Base-by-base conservation (phyloP, 2,329 filamentous ascomycete genomes). In the Sphaerulina vaccinii region DNA sequence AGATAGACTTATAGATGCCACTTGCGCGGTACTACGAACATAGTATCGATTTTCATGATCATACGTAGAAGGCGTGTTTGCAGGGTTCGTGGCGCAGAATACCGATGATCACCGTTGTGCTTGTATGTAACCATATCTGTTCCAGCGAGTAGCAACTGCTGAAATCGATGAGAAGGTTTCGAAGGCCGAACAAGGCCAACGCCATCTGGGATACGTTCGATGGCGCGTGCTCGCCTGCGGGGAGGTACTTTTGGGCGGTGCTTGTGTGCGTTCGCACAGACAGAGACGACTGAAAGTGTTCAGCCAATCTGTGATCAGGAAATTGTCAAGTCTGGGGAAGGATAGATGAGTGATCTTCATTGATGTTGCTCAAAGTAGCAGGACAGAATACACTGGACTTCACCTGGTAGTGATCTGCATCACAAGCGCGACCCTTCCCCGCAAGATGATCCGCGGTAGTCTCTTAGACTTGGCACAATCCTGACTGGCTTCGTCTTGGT, bases 61-160 rank as follows among this genome's bases (percentile, higher is more conserved):
- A 35, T 35, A 15, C 35, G 35, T 47, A 32, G 44, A 23, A 27
- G 44, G 44, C 22, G 44, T 32, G 44, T 10, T 24, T n/a, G 21
- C 37, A 36, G 33, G 32, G 44, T 38, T 23, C 44, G 22, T 36
- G 33, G 32, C 29, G 35, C 33, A 1, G 13, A 18, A 24, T 32
- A 21, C 21, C 16, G 2, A 38, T 5, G 44, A 38, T 47, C 44
- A 23, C 10, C 44, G 22, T 47, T 27, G 44, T 35, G 44, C 44
- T 47, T 47, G 44, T 16, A 39, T 38, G 33, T 38, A 47, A 47
- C 44, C 44, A 47, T 38, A 47, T 38, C 6, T 6, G 11, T 6
- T 8, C 21, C 35, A 15, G 18, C 44, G 33, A 47, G 21, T 47
- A 8, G 21, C 3, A 47, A 10, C 44, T 10, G 15, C 9, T 6